Conservation (phyloP, 768 basidiomycete species). For the Lactarius evosmus region DNA sequence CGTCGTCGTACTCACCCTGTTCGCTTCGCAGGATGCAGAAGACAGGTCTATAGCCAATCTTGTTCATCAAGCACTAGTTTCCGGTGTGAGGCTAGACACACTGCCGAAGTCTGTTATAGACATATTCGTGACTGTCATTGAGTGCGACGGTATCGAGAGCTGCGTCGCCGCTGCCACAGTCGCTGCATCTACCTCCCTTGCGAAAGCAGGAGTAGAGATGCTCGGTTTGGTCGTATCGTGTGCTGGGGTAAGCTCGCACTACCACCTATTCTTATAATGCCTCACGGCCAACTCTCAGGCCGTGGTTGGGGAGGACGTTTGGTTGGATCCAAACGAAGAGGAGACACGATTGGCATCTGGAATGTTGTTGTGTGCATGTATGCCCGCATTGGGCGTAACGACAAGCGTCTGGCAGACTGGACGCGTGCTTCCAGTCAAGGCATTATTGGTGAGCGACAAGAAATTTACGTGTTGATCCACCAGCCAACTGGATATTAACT, state of each 20-base stretch:
- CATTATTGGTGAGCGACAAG: constrained; percentile 48
- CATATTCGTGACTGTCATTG: constrained; percentile 84
- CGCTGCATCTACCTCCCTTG: constrained; percentile 87
- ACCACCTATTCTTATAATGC: constrained; percentile 11
- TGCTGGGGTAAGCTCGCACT: constrained; percentile 54
- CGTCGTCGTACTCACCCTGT: constrained; percentile 9
- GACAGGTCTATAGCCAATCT: constrained; percentile 80
- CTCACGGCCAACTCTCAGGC: constrained; percentile 42
- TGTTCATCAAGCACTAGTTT: constrained; percentile 80
- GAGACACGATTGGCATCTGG: constrained; percentile 60
- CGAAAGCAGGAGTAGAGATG: constrained; percentile 92
- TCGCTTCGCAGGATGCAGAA: constrained; percentile 78
- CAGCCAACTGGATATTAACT: neutral
- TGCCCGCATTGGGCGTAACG: constrained; percentile 83
- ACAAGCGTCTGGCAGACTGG: constrained; percentile 90
- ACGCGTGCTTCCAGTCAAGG: constrained; percentile 50
- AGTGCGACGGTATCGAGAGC: constrained; percentile 88
- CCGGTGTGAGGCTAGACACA: constrained; percentile 81
- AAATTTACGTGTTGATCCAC: constrained; percentile 12
- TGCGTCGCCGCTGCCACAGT: constrained; percentile 83
- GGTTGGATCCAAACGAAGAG: constrained; percentile 77
- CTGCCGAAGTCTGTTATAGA: constrained; percentile 96
- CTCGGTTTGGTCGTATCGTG: constrained; percentile 83
- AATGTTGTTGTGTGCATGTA: constrained; percentile 72
- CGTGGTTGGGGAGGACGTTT: constrained; percentile 52